Evolutionary conservation across 2,329 filamentous ascomycete species (phyloP).

Genomic region (Colletotrichum tropicicola): DNA sequence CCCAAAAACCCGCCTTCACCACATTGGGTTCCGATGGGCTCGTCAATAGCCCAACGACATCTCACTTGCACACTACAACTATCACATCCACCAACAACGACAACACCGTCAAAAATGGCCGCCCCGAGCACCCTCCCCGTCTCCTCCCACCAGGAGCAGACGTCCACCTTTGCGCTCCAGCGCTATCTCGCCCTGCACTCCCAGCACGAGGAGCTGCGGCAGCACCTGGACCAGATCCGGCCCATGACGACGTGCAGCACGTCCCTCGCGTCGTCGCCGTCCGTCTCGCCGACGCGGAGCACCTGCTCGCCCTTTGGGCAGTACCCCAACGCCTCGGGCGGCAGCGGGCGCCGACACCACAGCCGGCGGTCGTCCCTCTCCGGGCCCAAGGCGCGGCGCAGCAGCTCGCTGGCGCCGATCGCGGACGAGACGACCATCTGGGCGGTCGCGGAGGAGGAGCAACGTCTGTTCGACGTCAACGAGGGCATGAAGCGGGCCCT

Average conservation of each 20-base stretch:
- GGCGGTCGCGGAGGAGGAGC: slow-evolving; percentile 61
- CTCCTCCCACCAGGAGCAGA: slow-evolving; percentile 38
- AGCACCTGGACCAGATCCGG: slow-evolving; percentile 61
- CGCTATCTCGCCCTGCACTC: slow-evolving; percentile 63
- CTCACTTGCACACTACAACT: slow-evolving; percentile 29
- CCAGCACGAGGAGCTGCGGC: slow-evolving; percentile 62
- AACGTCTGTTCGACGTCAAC: slow-evolving; percentile 64
- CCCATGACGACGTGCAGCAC: slow-evolving; percentile 46
- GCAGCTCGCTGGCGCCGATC: slow-evolving; percentile 45
- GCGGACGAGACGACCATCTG: slow-evolving; percentile 56
- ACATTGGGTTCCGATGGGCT: slow-evolving; percentile 30
- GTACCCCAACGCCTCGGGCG: slow-evolving; percentile 24
- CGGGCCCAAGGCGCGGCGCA: slow-evolving; percentile 27
- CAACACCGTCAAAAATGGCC: slow-evolving; percentile 21
- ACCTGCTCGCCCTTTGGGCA: slow-evolving; percentile 47
- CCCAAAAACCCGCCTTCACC: neutral
- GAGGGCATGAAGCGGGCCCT: slow-evolving; percentile 69
- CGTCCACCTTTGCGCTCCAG: slow-evolving; percentile 59
- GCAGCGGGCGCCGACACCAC: slow-evolving; percentile 45
- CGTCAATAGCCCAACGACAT: slow-evolving; percentile 29
- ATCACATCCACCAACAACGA: slow-evolving; percentile 13
- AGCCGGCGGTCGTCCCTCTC: slow-evolving; percentile 49
- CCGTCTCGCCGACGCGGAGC: slow-evolving; percentile 68
- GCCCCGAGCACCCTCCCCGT: slow-evolving; percentile 8
- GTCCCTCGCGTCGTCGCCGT: slow-evolving; percentile 56